Percentiles rank a stretch among this genome's conserved stretches.
Evolutionary conservation across 2,329 filamentous ascomycete species (phyloP).

Genomic region (Botrytis pseudocinerea): DNA sequence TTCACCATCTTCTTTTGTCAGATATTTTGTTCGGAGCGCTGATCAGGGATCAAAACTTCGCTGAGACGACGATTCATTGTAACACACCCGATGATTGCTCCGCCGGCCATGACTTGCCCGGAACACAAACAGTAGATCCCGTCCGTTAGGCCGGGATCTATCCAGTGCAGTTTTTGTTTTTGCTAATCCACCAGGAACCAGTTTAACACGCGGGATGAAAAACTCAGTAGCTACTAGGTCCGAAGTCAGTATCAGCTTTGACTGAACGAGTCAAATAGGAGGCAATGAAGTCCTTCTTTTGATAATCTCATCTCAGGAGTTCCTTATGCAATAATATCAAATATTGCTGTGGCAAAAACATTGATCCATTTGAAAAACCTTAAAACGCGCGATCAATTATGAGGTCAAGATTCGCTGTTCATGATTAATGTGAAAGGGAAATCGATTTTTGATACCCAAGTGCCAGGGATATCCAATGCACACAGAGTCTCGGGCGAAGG

Average conservation of each 20-base stretch:
- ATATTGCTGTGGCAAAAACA: neutral
- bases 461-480: neutral
- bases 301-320: neutral
- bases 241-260: neutral
- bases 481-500: neutral
- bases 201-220: neutral
- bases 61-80: neutral
- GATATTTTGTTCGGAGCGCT: neutral
- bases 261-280: neutral
- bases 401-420: neutral
- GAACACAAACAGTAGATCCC: neutral
- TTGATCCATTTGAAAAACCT: neutral
- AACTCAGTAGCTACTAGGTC: neutral
- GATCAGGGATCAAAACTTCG: neutral
- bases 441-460: no score
- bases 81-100: neutral
- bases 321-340: slow-evolving; percentile 6
- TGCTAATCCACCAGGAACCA: neutral
- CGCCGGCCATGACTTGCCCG: neutral
- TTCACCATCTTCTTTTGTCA: fast-evolving
- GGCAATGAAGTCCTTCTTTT: neutral
- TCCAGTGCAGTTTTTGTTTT: neutral
- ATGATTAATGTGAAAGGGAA: no score
- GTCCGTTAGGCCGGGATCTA: neutral
- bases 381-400: slow-evolving; percentile 1